Base-by-base conservation (phyloP, 441 rosid species). In the Gossypium schwendimanii region DNA sequence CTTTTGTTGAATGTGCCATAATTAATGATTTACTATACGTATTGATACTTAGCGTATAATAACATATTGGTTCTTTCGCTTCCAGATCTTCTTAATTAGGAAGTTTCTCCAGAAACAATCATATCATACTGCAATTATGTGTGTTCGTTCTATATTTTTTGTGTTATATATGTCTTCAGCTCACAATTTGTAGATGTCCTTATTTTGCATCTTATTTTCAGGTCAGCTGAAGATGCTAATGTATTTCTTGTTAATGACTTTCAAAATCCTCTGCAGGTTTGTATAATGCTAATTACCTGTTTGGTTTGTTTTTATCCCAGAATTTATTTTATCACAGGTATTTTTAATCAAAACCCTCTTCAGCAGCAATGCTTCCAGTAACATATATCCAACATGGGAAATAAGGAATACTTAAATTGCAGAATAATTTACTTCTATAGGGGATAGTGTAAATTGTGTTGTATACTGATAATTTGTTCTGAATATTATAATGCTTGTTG, bases 171-270 rank as follows among this genome's bases (percentile, higher is more conserved):
- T 62, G 21, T 60, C 18, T 26, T 28, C 5, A 24, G 47, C 58
- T 59, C 10, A 71, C 17, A 24, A 61, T 44, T 21, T n/a, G 59
- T 70, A 65, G 41, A 55, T 41, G 76, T 78, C 73, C 52, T 73
- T 50, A 61, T 73, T 75, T 44, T 62, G 47, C 36, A 52, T 63
- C 49, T 31, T 69, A 70, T 78, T 71, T 82, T 58, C 89, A 96
- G 99, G 91, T 92, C 98, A 73, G 83, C 84, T 44, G 97, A 93
- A 55, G 97, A 96, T 85, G 87, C 92, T 72, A 93, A 91, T 77
- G 90, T 93, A 70, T 90, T 92, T 84, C 87, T 96, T 64, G 90
- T 92, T 83, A 96, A 93, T 68, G 98, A 93, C 84, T 88, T 88
- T 74, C 85, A 89, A 81, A 92, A 85, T 80, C 99, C 92, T 72